Percentiles rank a stretch among this genome's conserved stretches.
These are phyloP conservation scores for Fusarium nodosum DNA, from an alignment of 2,329 filamentous ascomycete species.

Conservation along the genomic window DNA sequence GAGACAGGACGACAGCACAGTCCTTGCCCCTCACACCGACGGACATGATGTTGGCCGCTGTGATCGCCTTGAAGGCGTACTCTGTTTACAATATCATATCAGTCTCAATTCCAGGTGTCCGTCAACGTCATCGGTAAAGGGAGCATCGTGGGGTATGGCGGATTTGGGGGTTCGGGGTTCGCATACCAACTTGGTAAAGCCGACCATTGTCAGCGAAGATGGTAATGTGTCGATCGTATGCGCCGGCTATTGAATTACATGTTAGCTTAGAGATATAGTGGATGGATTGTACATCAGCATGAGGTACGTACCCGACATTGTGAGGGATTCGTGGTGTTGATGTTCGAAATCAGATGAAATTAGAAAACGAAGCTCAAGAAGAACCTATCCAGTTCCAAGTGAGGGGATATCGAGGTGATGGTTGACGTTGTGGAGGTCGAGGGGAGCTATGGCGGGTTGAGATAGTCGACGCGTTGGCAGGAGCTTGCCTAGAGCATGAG, in stretches of 20 bases:
- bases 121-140: slow-evolving; percentile 37
- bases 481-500: slow-evolving; percentile 62
- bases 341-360: slow-evolving; percentile 14
- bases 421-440: slow-evolving; percentile 39
- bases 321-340: slow-evolving; percentile 52
- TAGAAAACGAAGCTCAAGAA: slow-evolving; percentile 31
- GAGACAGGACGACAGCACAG: slow-evolving; percentile 95
- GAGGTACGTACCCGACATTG: slow-evolving; percentile 65
- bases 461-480: slow-evolving; percentile 60
- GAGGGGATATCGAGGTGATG: slow-evolving; percentile 19
- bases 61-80: slow-evolving; percentile 99
- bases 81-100: slow-evolving; percentile 67
- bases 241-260: slow-evolving; percentile 65
- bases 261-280: slow-evolving; percentile 49
- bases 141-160: slow-evolving; percentile 29
- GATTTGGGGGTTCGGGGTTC: slow-evolving; percentile 13
- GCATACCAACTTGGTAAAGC: slow-evolving; percentile 98
- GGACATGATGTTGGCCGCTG: slow-evolving; percentile 98
- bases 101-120: slow-evolving; percentile 36
- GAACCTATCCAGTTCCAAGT: slow-evolving; percentile 22
- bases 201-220: slow-evolving; percentile 99
- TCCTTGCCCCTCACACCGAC: slow-evolving; percentile 96
- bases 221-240: slow-evolving; percentile 98
- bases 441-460: slow-evolving; percentile 47
- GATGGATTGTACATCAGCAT: slow-evolving; percentile 30